These are phyloP conservation scores for Tylopilus intermedius DNA, from an alignment of 768 basidiomycete genomes.

Conservation along the genomic window DNA sequence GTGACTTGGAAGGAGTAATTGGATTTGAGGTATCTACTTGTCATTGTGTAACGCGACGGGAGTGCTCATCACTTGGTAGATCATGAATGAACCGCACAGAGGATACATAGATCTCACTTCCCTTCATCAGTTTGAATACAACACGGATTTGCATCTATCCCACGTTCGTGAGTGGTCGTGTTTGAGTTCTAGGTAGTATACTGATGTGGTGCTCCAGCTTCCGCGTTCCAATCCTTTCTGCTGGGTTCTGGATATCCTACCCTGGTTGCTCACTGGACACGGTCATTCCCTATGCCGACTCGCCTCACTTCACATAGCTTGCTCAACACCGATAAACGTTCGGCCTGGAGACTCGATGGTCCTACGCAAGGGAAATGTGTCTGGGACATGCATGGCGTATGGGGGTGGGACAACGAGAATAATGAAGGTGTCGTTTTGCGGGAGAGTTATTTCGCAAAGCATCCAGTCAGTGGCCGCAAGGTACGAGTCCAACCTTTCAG, in stretches of 20 bases:
- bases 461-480: conserved; percentile 60
- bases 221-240: conserved; percentile 83
- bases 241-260: conserved; percentile 89
- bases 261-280: conserved; percentile 68
- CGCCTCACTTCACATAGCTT: conserved; percentile 50
- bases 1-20: conserved; percentile 70
- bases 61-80: conserved; percentile 37
- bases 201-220: conserved; percentile 42
- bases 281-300: conserved; percentile 89
- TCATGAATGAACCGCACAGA: conserved; percentile 92
- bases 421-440: conserved; percentile 69
- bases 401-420: conserved; percentile 76
- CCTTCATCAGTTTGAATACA: conserved; percentile 86
- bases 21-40: conserved; percentile 73
- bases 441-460: conserved; percentile 77
- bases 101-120: conserved; percentile 85
- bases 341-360: conserved; percentile 70
- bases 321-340: conserved; percentile 55
- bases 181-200: background rate
- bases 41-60: background rate
- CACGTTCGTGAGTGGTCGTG: conserved; percentile 56
- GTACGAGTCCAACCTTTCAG: conserved; percentile 31
- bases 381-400: conserved; percentile 92
- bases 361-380: conserved; percentile 70
- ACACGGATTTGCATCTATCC: conserved; percentile 86